Evolutionary conservation across 495 filamentous ascomycete species (phyloP).

Genomic region (Penicillium bovifimosum): DNA sequence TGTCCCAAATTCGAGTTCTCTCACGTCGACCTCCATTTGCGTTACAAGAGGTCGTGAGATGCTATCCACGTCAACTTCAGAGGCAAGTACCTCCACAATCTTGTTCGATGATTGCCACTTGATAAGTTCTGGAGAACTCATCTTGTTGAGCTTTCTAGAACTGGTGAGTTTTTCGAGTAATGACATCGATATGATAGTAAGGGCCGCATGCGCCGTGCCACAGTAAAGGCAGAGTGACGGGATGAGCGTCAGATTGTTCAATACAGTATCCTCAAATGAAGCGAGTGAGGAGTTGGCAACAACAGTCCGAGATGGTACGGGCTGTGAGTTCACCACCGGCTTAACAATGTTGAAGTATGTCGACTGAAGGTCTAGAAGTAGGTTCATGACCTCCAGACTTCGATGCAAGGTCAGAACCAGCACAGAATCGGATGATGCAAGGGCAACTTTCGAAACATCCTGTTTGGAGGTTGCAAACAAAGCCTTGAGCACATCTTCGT

Average conservation of each 20-base stretch:
- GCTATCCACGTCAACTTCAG: slow-evolving; percentile 60
- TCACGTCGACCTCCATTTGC: slow-evolving; percentile 55
- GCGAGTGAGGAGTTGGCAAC: slow-evolving; percentile 68
- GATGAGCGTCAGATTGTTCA: slow-evolving; percentile 70
- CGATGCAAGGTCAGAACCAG: slow-evolving; percentile 66
- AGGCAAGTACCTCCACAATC: slow-evolving; percentile 71
- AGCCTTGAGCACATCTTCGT: slow-evolving; percentile 75
- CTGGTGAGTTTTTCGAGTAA: slow-evolving; percentile 80
- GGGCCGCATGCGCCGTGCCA: slow-evolving; percentile 66
- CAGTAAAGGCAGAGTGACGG: slow-evolving; percentile 78
- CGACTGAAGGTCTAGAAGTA: slow-evolving; percentile 77
- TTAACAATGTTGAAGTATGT: slow-evolving; percentile 86
- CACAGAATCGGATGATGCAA: slow-evolving; percentile 63
- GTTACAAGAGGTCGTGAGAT: slow-evolving; percentile 61
- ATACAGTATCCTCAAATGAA: slow-evolving; percentile 86
- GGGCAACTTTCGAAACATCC: slow-evolving; percentile 60
- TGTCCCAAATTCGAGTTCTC: slow-evolving; percentile 59
- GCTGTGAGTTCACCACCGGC: slow-evolving; percentile 60
- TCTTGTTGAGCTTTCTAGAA: slow-evolving; percentile 66
- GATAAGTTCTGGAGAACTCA: slow-evolving; percentile 35
- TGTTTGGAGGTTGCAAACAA: slow-evolving; percentile 73
- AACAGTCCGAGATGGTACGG: slow-evolving; percentile 35
- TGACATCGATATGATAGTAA: slow-evolving; percentile 70
- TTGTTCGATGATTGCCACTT: slow-evolving; percentile 63
- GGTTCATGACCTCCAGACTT: slow-evolving; percentile 72